Evolutionary conservation across 2,329 filamentous ascomycete species (phyloP), one percentile per base, ranked within the genome.

Genomic region (Arthrobotrys sinensis): DNA sequence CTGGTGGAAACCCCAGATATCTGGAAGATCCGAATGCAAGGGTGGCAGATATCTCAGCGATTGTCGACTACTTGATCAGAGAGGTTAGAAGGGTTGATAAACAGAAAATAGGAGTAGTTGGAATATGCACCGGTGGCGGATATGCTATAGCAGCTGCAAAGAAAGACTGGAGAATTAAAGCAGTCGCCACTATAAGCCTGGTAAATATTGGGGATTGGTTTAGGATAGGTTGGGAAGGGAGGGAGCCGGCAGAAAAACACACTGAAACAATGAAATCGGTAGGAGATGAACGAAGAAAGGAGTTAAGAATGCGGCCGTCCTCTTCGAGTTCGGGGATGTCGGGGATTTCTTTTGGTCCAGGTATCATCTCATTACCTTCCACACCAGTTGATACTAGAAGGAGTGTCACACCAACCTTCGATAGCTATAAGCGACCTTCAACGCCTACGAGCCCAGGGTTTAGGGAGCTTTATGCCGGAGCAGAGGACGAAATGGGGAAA

Each of bases 71-170:
- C n/a, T 28, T 60, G 36, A 60, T 60, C 36, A 60, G 6, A 43
- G 55, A 60, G 10, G 46, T 67, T 45, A 45, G 46, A 5, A 52
- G 36, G 7, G 48, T 67, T 11, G 64, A 67, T 45, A 53, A 52
- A 6, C 24, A 83, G 1, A 80, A 80, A n/a, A 86, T 86, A 36
- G 85, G 82, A 3, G 82, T 83, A 0, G 79, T 86, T 0, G 85
- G 85, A 1, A 84, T 86, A 65, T 86, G 85, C 66, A 83, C 83
- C 0, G 83, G 82, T 0, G 85, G 85, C 11, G 84, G 84, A 7
- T 86, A 85, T 62, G 82, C 80, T 1, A 79, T 82, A 5, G 82
- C 81, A 60, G 84, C 85, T 0, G 83, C 85, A 5, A 82, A 83
- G 67, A 81, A 83, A 2, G 84, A 86, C 55, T 50, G 73, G 8